Conservation (phyloP, 2,329 filamentous ascomycete species). For the Endothia cerciana region DNA sequence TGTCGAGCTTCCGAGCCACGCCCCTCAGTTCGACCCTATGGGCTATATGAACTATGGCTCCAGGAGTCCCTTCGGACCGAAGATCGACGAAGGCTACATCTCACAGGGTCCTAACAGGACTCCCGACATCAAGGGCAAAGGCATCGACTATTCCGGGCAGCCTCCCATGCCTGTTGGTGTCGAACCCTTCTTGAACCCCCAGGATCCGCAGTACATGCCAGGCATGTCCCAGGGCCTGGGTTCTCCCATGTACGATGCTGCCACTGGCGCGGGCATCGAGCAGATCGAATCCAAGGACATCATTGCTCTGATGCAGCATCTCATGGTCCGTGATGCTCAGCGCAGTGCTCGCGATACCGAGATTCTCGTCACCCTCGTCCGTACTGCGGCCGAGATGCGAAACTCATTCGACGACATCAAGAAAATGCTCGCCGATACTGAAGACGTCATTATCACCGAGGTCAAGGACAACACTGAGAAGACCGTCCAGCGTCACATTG, state of each 20-base stretch:
- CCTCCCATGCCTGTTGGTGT: conserved; percentile 53
- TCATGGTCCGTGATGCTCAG: conserved; percentile 95
- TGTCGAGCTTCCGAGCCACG: conserved; percentile 32
- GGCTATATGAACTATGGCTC: conserved; percentile 53
- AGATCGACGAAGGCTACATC: conserved; percentile 87
- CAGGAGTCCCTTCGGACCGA: conserved; percentile 62
- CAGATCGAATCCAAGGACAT: conserved; percentile 96
- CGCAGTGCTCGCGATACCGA: conserved; percentile 95
- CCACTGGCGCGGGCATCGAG: conserved; percentile 86
- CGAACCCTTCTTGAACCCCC: conserved; percentile 69
- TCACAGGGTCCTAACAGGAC: conserved; percentile 68
- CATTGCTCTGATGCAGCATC: conserved; percentile 95
- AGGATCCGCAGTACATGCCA: conserved; percentile 72
- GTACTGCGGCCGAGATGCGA: conserved; percentile 94
- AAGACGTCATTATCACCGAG: conserved; percentile 83
- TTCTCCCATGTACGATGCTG: conserved; percentile 87
- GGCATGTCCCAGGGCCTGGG: conserved; percentile 91
- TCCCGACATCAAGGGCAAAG: conserved; percentile 56
- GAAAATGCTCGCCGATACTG: conserved; percentile 85
- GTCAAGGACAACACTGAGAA: conserved; percentile 88
- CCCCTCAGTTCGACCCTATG: conserved; percentile 37
- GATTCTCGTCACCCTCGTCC: conserved; percentile 90
- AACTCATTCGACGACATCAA: conserved; percentile 96
- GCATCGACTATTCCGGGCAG: conserved; percentile 56
- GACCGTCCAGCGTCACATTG: conserved; percentile 79